Evolutionary conservation across 2,329 filamentous ascomycete genomes (phyloP), one percentile per base, ranked within the genome.

Genomic region (Pyrenophora teres): DNA sequence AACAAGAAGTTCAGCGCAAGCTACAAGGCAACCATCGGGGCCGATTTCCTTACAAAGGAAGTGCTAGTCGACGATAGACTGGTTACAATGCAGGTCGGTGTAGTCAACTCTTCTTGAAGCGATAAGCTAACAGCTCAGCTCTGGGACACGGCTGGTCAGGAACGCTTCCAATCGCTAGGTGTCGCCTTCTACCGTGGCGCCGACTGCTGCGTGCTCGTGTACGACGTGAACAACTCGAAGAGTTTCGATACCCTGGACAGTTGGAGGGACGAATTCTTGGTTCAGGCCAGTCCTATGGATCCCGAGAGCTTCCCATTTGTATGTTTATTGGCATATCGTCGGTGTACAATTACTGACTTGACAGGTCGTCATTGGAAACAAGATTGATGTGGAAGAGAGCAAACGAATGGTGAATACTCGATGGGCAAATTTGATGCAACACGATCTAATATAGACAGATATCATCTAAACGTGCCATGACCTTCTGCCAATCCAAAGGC

Each of bases 1-100:
- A 99, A 99, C 83, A 99, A 99, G 81, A 97, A 99, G 77, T 99
- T 99, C 82, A 97, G 92, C 75, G 93, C 92, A 64, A 97, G 92
- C 81, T 99, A 99, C 86, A 99, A 99, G 81, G 94, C 94, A 54
- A 99, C 94, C 39, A 99, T 99, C 74, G 94, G 94, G 64, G 94
- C 94, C 74, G 94, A 99, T 77, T 99, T 99, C 78, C 82, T 99
- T 56, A 99, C 94, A 50, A 95, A 96, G 76, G 94, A 99, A 80
- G 94, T 99, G 35, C 81, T 97, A 60, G 93, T 99, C 47, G 94
- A 97, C 77, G 94, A 97, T 78, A 86, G 93, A 72, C 85, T 97
- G 71, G 94, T 99, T 62, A 99, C 94, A 31, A 97, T 99, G 92
- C 94, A 97, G 88, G 89, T 90, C 82, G 15, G 63, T 60, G 13